Conservation (phyloP, 441 rosid species). For the Corymbia calophylla region DNA sequence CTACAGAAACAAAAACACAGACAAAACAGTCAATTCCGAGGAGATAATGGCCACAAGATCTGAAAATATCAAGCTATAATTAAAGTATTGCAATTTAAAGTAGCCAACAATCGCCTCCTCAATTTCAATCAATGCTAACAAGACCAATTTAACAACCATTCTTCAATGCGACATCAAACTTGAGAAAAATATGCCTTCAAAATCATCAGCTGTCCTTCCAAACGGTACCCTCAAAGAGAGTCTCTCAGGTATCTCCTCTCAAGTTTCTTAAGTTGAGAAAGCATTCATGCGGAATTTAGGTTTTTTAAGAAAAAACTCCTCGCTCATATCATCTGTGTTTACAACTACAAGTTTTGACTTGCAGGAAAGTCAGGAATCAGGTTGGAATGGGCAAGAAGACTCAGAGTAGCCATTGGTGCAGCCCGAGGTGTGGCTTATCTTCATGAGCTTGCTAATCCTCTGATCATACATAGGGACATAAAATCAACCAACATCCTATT, state of each 20-base stretch:
- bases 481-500: neutral
- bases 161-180: too few relatives aligned
- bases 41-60: too few relatives aligned
- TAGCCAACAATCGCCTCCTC: too few relatives aligned
- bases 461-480: neutral
- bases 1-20: too few relatives aligned
- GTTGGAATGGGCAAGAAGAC: neutral
- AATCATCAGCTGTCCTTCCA: too few relatives aligned
- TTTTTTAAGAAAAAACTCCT: neutral
- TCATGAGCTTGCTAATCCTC: neutral
- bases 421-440: neutral
- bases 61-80: too few relatives aligned
- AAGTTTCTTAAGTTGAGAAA: neutral
- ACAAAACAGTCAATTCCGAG: too few relatives aligned
- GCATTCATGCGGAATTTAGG: neutral
- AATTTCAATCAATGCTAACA: too few relatives aligned
- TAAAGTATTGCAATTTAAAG: too few relatives aligned
- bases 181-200: too few relatives aligned
- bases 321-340: neutral
- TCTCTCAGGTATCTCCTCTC: neutral
- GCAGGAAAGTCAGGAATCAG: neutral
- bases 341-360: neutral
- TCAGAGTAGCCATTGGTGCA: neutral
- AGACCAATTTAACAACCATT: too few relatives aligned
- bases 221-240: neutral